These are phyloP conservation scores for Psilocybe azurescens DNA, from an alignment of 768 basidiomycete genomes.

Conservation along the genomic window DNA sequence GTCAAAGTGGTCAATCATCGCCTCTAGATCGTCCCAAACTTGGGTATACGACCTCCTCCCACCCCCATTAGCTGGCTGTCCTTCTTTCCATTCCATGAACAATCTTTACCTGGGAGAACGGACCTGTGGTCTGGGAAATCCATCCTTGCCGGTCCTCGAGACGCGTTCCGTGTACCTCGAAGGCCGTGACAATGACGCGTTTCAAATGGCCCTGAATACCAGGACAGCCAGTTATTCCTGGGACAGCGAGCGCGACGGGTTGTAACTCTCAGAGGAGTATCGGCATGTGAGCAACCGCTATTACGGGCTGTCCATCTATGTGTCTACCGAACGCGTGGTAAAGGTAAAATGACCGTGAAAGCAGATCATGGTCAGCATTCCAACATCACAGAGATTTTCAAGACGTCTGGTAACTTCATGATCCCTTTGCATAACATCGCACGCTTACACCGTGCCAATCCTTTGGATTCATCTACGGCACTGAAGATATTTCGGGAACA, in stretches of 20 bases:
- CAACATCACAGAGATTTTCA: slow-evolving; percentile 11
- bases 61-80: slow-evolving; percentile 8
- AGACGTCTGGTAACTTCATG: slow-evolving; percentile 7
- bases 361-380: neutral
- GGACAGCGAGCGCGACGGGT: slow-evolving; percentile 12
- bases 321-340: slow-evolving; percentile 5
- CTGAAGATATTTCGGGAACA: slow-evolving; percentile 14
- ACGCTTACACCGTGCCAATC: slow-evolving; percentile 16
- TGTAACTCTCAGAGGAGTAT: slow-evolving; percentile 1
- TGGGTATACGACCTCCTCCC: neutral
- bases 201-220: slow-evolving; percentile 1
- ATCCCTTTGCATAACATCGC: slow-evolving; percentile 3
- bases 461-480: slow-evolving; percentile 9
- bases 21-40: neutral
- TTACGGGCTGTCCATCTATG: neutral
- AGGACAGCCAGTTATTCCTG: slow-evolving; percentile 7
- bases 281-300: neutral
- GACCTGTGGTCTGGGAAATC: neutral
- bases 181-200: slow-evolving; percentile 10
- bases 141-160: slow-evolving; percentile 14
- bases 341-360: neutral
- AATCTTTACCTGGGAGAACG: slow-evolving; percentile 7
- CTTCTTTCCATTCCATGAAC: slow-evolving; percentile 3
- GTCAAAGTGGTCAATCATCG: neutral
- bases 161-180: slow-evolving; percentile 3